A percentile compares a stretch with the other conserved stretches of the same genome.
These are phyloP conservation scores for Termitomyces sp. DNA, from an alignment of 768 basidiomycete genomes.

Conservation along the genomic window DNA sequence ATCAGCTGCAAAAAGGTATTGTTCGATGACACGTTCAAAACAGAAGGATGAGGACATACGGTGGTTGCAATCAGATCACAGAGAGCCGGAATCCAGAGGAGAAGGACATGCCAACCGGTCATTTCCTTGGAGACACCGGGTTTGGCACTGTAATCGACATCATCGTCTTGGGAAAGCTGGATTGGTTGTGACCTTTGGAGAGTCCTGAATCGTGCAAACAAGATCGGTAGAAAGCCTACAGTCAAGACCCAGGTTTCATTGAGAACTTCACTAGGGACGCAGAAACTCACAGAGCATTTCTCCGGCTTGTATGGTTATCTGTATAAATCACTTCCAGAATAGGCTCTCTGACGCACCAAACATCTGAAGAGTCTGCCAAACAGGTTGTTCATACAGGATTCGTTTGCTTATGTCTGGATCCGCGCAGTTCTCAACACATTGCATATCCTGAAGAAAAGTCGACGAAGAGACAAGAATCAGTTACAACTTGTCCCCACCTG, in stretches of 20 bases:
- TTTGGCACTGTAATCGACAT: constrained; percentile 29
- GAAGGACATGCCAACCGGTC: constrained; percentile 53
- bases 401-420: constrained; percentile 53
- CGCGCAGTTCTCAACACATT: constrained; percentile 92
- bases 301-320: constrained; percentile 54
- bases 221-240: constrained; percentile 77
- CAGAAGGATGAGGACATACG: constrained; percentile 28
- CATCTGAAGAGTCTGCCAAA: constrained; percentile 91
- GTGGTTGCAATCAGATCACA: constrained; percentile 93
- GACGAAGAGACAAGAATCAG: background rate
- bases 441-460: constrained; percentile 72
- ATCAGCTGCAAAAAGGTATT: constrained; percentile 48
- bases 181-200: constrained; percentile 42
- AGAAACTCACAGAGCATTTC: constrained; percentile 83
- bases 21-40: background rate
- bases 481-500: constrained; percentile 42
- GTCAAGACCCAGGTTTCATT: constrained; percentile 11
- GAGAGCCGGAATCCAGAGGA: constrained; percentile 54
- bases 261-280: constrained; percentile 11
- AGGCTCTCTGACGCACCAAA: constrained; percentile 51
- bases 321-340: constrained; percentile 13
- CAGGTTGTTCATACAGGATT: constrained; percentile 88
- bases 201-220: constrained; percentile 60
- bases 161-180: constrained; percentile 47
- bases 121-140: constrained; percentile 33